Base-by-base conservation (phyloP, 768 basidiomycete species). In the Auricularia heimuer region DNA sequence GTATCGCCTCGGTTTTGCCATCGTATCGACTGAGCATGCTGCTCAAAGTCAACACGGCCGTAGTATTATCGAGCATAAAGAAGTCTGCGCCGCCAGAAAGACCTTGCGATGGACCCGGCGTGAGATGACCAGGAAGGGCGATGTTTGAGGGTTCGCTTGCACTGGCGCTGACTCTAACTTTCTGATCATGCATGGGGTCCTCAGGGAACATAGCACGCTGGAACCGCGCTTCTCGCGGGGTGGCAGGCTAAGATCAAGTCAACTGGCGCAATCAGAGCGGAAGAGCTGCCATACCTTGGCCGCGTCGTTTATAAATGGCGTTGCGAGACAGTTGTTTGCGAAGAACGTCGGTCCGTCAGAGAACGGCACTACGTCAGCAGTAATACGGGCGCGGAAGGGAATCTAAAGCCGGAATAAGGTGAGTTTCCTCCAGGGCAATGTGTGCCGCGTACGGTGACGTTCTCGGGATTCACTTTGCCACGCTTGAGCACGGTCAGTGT, bases 361-460 rank as follows among this genome's bases (percentile, higher is more conserved):
- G 69, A 84, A 87, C 21, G 77, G 70, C 29, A 75, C 75, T n/a
- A 81, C 74, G 11, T 71, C 70, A 1, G 79, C 73, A 29, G 80
- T 79, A 66, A 85, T 77, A 47, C 82, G 79, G 2, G 84, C 84
- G 45, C 82, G 81, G 71, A 83, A 86, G 12, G 85, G 84, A 63
- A 86, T 71, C 84, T 85, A 56, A 7, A 34, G 18, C 12, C 54
- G n/a, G 3, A 8, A 18, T 54, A 8, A 18, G n/a, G 8, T 42
- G 12, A 7, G 1, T 18, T 29, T 10, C 7, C 54, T 8, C 10
- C 29, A 54, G 54, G 11, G 11, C 54, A n/a, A 10, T 7, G n/a
- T 18, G 21, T 14, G 36, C 54, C 35, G 71, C 79, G 62, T 54
- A 83, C 84, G 1, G 76, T 78, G 67, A 85, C 72, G 3, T 77